Evolutionary conservation across 2,329 filamentous ascomycete genomes (phyloP).

Genomic region (Aspergillus flavus): DNA sequence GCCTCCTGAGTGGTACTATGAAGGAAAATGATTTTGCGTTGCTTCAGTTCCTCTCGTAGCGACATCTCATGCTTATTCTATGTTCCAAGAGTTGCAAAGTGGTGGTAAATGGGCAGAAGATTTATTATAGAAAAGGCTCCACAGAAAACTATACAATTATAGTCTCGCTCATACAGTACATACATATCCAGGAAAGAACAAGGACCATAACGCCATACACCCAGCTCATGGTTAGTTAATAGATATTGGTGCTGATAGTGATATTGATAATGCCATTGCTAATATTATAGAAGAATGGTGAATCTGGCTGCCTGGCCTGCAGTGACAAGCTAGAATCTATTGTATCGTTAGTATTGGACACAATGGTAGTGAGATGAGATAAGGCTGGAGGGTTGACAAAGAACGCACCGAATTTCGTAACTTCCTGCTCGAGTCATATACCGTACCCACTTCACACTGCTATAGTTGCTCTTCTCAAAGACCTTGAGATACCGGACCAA

Average conservation of each 20-base stretch:
- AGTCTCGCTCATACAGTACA: conserved; percentile 5
- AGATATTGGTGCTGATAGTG: background rate
- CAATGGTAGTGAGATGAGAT: background rate
- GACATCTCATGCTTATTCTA: no score
- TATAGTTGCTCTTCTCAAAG: conserved; percentile 99
- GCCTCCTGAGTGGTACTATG: no score
- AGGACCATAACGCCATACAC: conserved; percentile 29
- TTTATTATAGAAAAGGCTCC: background rate
- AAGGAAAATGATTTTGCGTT: no score
- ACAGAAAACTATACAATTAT: background rate
- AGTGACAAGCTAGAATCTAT: conserved; percentile 23
- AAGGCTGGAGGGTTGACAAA: background rate
- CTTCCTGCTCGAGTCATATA: conserved; percentile 98
- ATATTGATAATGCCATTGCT: background rate
- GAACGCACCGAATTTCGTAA: conserved; percentile 83
- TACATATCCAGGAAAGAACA: conserved; percentile 1
- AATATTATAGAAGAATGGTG: conserved; percentile 8
- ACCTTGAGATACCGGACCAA: conserved; percentile 95
- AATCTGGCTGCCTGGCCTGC: conserved; percentile 13
- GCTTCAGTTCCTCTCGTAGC: no score
- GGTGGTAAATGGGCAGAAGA: background rate
- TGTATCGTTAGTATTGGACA: background rate
- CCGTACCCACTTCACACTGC: conserved; percentile 97
- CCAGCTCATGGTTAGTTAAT: conserved; percentile 21
- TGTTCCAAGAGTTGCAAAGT: background rate